Percentiles rank a stretch among this genome's conserved stretches.
Conservation (phyloP, 331 rosid species). For the Quercus lobata region DNA sequence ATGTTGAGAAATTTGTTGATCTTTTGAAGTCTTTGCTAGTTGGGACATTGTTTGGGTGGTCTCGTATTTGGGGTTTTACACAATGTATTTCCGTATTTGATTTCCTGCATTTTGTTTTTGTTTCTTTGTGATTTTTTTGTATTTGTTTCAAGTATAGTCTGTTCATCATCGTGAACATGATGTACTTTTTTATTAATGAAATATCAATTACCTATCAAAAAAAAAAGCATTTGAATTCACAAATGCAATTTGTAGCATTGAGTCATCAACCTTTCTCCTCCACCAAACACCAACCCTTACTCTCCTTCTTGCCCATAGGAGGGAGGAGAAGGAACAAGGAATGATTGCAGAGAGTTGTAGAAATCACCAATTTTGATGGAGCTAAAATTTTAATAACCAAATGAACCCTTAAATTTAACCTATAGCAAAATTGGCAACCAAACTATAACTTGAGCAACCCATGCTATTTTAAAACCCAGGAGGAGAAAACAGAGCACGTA, state of each 20-base stretch:
- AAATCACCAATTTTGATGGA: background rate
- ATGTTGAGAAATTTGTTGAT: too few species aligned
- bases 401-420: background rate
- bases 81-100: too few species aligned
- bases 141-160: too few species aligned
- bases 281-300: background rate
- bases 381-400: background rate
- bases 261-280: background rate
- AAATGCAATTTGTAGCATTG: background rate
- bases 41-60: too few species aligned
- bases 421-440: background rate
- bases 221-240: background rate
- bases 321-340: background rate
- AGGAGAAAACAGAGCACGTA: background rate
- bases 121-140: too few species aligned
- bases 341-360: background rate
- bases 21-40: too few species aligned
- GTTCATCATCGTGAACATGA: too few species aligned
- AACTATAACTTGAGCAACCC: background rate
- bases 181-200: too few species aligned
- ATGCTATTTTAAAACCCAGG: background rate
- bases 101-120: too few species aligned
- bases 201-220: too few species aligned
- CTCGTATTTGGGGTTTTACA: too few species aligned
- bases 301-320: background rate